Conservation (phyloP, 108 stramenopile genomes). For the Craspedostauros australis region DNA sequence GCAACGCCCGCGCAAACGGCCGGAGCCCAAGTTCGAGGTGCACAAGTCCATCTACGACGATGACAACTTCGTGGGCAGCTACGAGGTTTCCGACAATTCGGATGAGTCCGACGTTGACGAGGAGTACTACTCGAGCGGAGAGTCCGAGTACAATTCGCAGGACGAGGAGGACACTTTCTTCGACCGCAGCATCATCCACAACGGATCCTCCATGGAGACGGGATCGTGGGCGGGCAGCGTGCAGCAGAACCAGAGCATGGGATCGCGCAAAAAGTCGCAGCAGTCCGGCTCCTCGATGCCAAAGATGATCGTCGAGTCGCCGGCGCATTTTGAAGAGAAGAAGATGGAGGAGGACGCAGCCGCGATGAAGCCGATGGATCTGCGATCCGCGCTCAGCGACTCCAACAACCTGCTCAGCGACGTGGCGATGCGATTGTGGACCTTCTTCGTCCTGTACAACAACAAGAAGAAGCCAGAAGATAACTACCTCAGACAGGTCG, state of each 20-base stretch:
- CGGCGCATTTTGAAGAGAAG: constrained; percentile 16
- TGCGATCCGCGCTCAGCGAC: neutral
- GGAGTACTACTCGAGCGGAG: neutral
- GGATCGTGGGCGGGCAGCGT: no score
- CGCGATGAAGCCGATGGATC: neutral
- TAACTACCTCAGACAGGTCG: constrained; percentile 33
- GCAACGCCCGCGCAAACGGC: no score
- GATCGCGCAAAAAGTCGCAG: neutral
- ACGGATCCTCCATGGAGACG: neutral
- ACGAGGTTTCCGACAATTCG: neutral
- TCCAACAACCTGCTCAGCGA: constrained; percentile 16
- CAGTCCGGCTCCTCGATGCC: no score
- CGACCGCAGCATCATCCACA: neutral
- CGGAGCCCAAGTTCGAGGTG: no score
- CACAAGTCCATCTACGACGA: constrained; percentile 34
- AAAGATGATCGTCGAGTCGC: neutral
- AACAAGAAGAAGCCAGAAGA: constrained; percentile 33
- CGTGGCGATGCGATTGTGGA: constrained; percentile 36
- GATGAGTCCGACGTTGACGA: neutral
- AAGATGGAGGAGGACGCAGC: constrained; percentile 10
- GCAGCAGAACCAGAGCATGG: no score
- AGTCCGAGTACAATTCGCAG: neutral
- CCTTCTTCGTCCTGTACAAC: constrained; percentile 38
- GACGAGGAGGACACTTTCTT: neutral
- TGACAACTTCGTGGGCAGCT: no score